Conservation (phyloP, 176 grass and related monocot genomes). For the Ensete glaucum region DNA sequence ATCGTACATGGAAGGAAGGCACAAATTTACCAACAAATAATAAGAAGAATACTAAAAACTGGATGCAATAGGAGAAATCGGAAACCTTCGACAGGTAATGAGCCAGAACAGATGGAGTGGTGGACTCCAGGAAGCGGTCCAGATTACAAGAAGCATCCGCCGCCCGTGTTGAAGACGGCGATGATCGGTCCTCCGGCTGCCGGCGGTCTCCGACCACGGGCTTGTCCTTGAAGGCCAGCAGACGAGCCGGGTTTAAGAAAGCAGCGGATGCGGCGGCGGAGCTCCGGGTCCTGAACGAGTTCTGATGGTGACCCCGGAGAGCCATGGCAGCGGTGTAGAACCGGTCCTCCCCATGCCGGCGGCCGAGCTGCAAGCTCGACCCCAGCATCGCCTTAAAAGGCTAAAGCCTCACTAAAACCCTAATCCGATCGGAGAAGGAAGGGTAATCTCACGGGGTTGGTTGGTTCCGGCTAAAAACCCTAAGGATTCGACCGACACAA, state of each 20-base stretch:
- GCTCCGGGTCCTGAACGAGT: constrained; percentile 8
- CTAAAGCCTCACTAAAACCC: background rate
- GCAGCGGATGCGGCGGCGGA: background rate
- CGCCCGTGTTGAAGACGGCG: background rate
- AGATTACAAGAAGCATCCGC: constrained; percentile 24
- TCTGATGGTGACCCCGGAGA: constrained; percentile 21
- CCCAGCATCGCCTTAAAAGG: constrained; percentile 23
- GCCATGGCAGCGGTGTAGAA: constrained; percentile 29
- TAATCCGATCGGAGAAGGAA: background rate
- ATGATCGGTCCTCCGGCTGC: background rate
- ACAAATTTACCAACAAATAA: constrained; percentile 5
- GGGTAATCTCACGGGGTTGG: background rate
- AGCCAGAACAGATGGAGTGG: constrained; percentile 28
- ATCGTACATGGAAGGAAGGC: background rate
- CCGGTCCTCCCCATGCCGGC: constrained; percentile 16
- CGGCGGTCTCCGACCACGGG: background rate
- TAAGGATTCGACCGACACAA: background rate
- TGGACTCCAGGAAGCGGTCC: constrained; percentile 27
- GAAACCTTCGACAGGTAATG: constrained; percentile 30
- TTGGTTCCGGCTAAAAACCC: too few relatives aligned
- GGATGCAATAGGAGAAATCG: background rate
- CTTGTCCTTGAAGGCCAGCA: background rate
- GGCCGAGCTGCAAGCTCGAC: constrained; percentile 26
- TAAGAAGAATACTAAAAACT: background rate
- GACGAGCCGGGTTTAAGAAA: background rate